Base-by-base conservation (phyloP, 1,284 basidiomycete species). In the Moesziomyces parantarcticus region DNA sequence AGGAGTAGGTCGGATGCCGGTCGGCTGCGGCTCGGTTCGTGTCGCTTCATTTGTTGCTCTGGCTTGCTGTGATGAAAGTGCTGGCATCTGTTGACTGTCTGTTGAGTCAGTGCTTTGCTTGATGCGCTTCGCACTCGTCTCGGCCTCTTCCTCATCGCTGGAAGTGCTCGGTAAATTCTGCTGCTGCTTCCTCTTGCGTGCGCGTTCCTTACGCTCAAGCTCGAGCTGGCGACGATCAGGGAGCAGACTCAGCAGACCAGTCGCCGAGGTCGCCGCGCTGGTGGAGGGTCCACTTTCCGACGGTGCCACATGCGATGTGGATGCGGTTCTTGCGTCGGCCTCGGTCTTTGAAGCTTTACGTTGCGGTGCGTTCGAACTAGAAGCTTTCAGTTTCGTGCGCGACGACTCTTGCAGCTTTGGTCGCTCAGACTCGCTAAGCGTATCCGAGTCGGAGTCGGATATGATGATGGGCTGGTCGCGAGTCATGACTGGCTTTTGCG, bases 161-260 rank as follows among this genome's bases (percentile, higher is more conserved):
- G 57, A 58, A 7, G 47, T 47, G 23, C 54, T 64, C 0, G 52
- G 50, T 8, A 70, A 22, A 18, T 68, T 65, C 44, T 67, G 58
- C 42, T 70, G 64, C 34, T 71, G 50, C 25, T 67, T 56, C 11
- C 77, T 57, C 43, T 75, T 73, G 10, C 61, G 56, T 8, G 55
- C 72, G 10, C 81, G 57, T 20, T 74, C 63, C 25, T 66, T 64
- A 5, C 81, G 40, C 53, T 79, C 81, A 3, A 50, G 48, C 52
- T 82, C 81, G 7, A 82, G 55, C 53, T 78, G 73, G 3, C 43
- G 39, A 16, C 81, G 69, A 46, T 81, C 70, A 0, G 78, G 74
- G 0, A 80, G 32, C 14, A 77, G 53, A 1, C 36, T 42, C 0
- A 62, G 51, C 5, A 62, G 43, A 7, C 58, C 48, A 16, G 41